These are phyloP conservation scores for Globisporangium emineosum DNA, from an alignment of 352 stramenopile genomes.

Conservation along the genomic window DNA sequence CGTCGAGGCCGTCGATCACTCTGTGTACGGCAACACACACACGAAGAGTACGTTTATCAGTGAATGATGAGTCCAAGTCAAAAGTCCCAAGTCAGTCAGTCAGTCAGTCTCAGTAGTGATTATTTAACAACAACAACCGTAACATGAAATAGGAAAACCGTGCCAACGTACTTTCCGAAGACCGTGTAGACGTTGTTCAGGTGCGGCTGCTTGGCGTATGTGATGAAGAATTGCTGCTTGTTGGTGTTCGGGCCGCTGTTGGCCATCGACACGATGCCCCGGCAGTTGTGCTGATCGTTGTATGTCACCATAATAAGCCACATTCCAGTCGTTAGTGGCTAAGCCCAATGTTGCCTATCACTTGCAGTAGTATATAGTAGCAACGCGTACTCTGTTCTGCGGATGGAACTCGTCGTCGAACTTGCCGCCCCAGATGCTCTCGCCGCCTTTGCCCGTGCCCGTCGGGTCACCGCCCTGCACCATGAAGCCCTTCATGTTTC, in stretches of 20 bases:
- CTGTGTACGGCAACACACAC: too few relatives aligned
- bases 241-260: constrained; percentile 92
- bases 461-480: constrained; percentile 89
- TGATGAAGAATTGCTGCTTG: constrained; percentile 98
- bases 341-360: too few relatives aligned
- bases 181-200: constrained; percentile 98
- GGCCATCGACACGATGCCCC: constrained; percentile 91
- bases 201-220: constrained; percentile 94
- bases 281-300: constrained; percentile 71
- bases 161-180: constrained; percentile 88
- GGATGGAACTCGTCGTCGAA: constrained; percentile 92
- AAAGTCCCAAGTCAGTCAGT: neutral
- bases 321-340: neutral
- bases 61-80: neutral
- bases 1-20: constrained; percentile 95
- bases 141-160: too few relatives aligned
- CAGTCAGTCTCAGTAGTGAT: neutral
- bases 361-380: neutral
- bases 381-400: constrained; percentile 60
- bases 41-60: neutral
- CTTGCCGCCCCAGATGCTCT: constrained; percentile 89
- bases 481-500: constrained; percentile 89
- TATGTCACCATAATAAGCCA: neutral
- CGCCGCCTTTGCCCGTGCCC: constrained; percentile 87
- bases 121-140: too few relatives aligned